Percentiles rank a stretch among this genome's conserved stretches.
phyloP scores from a whole-genome alignment of 2,329 filamentous ascomycete genomes.

The Eutypa lata region DNA sequence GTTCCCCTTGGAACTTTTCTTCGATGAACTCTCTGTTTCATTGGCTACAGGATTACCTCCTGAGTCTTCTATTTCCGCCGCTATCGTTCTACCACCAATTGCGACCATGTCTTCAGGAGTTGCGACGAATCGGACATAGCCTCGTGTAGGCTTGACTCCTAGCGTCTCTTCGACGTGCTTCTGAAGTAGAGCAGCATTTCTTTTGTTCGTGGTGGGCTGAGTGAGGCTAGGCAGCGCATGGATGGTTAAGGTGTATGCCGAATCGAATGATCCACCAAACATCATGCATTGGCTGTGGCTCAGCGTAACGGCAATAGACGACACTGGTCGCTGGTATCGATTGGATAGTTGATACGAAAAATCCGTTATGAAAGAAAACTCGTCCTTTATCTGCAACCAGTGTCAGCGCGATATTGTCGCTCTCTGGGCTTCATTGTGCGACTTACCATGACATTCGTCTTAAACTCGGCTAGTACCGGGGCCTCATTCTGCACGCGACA shows the following conservation, averaged over 20 bases:
- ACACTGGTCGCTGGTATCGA: constrained; percentile 71
- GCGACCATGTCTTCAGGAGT: constrained; percentile 71
- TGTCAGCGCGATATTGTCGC: constrained; percentile 4
- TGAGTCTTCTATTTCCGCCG: constrained; percentile 63
- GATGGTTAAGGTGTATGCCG: constrained; percentile 75
- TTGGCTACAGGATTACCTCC: constrained; percentile 28
- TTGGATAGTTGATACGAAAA: constrained; percentile 70
- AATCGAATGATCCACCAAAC: constrained; percentile 71
- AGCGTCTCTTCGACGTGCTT: constrained; percentile 70
- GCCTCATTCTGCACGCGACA: constrained; percentile 52
- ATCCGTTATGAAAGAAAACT: constrained; percentile 70
- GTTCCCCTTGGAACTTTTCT: constrained; percentile 21
- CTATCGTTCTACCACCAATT: constrained; percentile 66
- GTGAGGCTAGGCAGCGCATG: constrained; percentile 67
- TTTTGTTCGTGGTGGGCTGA: constrained; percentile 72
- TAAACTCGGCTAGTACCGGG: constrained; percentile 61
- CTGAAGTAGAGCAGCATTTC: constrained; percentile 76
- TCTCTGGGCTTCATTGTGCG: neutral
- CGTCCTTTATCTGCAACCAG: constrained; percentile 62
- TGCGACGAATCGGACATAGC: constrained; percentile 69
- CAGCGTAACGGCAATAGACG: constrained; percentile 72
- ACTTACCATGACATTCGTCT: constrained; percentile 61
- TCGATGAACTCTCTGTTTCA: constrained; percentile 16
- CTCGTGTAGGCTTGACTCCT: constrained; percentile 62
- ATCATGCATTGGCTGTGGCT: constrained; percentile 72